Evolutionary conservation across 495 filamentous ascomycete genomes (phyloP).

Genomic region (Amniculicola lignicola): DNA sequence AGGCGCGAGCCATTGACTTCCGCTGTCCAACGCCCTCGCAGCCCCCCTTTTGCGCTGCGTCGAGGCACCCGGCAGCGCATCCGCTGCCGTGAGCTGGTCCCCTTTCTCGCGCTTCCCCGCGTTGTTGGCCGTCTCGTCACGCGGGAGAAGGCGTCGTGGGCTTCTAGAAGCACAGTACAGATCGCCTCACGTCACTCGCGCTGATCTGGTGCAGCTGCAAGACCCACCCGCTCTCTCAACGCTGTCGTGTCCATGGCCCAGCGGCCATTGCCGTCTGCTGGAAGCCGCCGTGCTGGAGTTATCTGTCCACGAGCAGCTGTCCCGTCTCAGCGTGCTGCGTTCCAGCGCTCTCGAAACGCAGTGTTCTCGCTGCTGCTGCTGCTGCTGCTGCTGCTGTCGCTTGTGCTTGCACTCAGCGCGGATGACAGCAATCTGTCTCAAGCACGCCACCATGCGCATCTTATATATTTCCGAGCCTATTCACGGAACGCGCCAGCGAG

Average conservation of each 20-base stretch:
- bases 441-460: constrained; percentile 10
- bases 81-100: neutral
- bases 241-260: too few relatives aligned
- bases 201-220: too few relatives aligned
- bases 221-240: neutral
- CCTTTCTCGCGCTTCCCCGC: neutral
- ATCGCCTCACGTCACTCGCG: too few relatives aligned
- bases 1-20: neutral
- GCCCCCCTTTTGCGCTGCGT: neutral
- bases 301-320: neutral
- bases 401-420: neutral
- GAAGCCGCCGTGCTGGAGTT: neutral
- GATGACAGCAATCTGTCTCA: neutral
- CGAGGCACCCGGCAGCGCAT: neutral
- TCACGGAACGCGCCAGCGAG: constrained; percentile 5
- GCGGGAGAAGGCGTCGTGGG: too few relatives aligned
- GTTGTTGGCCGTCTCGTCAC: neutral
- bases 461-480: constrained; percentile 12
- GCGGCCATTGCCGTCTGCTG: too few relatives aligned
- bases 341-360: neutral
- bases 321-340: neutral
- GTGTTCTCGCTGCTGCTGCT: neutral
- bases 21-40: neutral
- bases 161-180: too few relatives aligned
- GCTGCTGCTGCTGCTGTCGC: neutral